Conservation (phyloP, 176 grass and related monocot genomes). For the Carex scoparia region DNA sequence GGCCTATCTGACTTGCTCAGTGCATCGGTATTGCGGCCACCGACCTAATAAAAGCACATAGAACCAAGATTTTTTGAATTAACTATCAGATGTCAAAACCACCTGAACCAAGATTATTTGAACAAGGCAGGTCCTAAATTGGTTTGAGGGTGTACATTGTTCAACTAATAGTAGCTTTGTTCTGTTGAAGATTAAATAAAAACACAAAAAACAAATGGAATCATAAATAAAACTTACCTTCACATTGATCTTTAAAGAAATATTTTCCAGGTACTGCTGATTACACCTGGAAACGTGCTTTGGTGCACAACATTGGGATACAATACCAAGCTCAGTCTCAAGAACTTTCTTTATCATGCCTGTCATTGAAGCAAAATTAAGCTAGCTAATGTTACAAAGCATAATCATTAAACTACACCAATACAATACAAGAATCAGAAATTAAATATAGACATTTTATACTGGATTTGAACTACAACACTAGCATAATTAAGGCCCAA, state of each 20-base stretch:
- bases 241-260: slow-evolving; percentile 82
- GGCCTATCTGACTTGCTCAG: slow-evolving; percentile 38
- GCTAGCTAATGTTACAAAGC: neutral
- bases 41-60: slow-evolving; percentile 29
- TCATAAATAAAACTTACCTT: slow-evolving; percentile 42
- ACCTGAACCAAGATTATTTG: neutral
- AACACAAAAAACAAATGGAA: neutral
- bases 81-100: neutral
- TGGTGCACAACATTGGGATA: slow-evolving; percentile 73
- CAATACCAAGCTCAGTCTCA: slow-evolving; percentile 66
- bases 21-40: slow-evolving; percentile 62
- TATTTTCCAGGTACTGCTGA: slow-evolving; percentile 75
- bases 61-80: neutral
- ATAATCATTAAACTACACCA: neutral
- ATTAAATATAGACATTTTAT: neutral
- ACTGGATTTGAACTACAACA: neutral
- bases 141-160: neutral
- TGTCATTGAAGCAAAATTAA: slow-evolving; percentile 17
- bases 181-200: neutral
- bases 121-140: neutral
- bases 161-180: neutral
- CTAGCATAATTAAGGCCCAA: neutral
- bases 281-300: slow-evolving; percentile 48
- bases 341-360: slow-evolving; percentile 65
- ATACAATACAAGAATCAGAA: neutral